Evolutionary conservation across 2,329 filamentous ascomycete species (phyloP).

Genomic region (Dendryphion nanum): DNA sequence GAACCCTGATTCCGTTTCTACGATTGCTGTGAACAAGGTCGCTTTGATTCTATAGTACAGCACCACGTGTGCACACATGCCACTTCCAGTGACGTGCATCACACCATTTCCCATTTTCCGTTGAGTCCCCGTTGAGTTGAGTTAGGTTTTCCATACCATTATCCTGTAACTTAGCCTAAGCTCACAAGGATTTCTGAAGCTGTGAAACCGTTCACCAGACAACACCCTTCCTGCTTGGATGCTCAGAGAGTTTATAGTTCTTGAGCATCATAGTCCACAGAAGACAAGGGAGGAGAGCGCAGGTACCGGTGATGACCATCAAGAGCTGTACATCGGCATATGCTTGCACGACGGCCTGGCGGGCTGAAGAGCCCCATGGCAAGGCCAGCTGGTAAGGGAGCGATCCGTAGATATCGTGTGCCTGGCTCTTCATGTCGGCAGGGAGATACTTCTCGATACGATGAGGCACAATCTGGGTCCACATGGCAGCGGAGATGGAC

Average conservation of each 20-base stretch:
- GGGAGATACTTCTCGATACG: constrained; percentile 41
- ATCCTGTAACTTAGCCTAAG: no score
- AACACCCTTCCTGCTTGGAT: constrained; percentile 6
- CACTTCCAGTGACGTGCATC: no score
- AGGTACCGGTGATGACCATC: constrained; percentile 46
- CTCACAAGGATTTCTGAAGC: no score
- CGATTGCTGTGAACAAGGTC: no score
- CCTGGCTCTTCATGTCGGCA: constrained; percentile 40
- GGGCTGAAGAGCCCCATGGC: constrained; percentile 44
- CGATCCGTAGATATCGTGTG: neutral
- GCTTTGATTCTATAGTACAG: no score
- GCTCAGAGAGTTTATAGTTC: constrained; percentile 17
- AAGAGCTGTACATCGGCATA: constrained; percentile 47
- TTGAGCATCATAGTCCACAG: constrained; percentile 20
- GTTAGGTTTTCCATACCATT: no score
- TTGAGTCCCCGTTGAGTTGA: no score
- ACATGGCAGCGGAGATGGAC: neutral
- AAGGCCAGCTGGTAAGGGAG: constrained; percentile 24
- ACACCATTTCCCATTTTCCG: no score
- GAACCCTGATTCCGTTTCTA: no score
- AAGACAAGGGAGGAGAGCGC: constrained; percentile 21
- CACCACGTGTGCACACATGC: no score
- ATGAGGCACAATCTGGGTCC: constrained; percentile 35
- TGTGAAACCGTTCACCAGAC: constrained; percentile 1
- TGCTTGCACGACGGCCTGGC: constrained; percentile 42